Percentiles rank a stretch among this genome's conserved stretches.
Evolutionary conservation across 106 monocot species (phyloP).

Genomic region (Hemerocallis citrina): DNA sequence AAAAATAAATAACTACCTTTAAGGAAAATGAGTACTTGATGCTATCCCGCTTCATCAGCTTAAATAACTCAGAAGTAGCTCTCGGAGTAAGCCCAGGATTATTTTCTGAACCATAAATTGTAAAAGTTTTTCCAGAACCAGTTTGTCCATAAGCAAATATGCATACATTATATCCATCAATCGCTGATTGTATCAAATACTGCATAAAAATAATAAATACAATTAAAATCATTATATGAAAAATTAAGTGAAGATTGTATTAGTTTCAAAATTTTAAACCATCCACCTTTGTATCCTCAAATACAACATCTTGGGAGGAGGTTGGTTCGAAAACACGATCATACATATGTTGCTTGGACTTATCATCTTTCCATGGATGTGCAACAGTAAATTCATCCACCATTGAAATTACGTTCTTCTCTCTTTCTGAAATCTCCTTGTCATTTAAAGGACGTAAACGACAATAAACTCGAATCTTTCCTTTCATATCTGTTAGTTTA

Average conservation of each 20-base stretch:
- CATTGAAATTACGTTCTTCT: conserved; percentile 39
- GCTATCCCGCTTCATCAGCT: conserved; percentile 71
- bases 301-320: conserved; percentile 90
- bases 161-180: conserved; percentile 98
- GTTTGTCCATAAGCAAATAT: conserved; percentile 99
- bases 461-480: conserved; percentile 91
- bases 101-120: conserved; percentile 84
- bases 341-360: conserved; percentile 83
- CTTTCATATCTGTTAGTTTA: conserved; percentile 87
- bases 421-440: conserved; percentile 61
- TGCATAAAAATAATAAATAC: conserved; percentile 24
- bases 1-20: conserved; percentile 45
- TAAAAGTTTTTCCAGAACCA: conserved; percentile 97
- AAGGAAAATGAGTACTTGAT: conserved; percentile 87
- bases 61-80: conserved; percentile 80
- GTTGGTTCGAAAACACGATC: conserved; percentile 79
- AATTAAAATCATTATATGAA: not conserved
- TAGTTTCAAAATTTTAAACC: not conserved
- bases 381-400: conserved; percentile 90
- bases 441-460: conserved; percentile 80
- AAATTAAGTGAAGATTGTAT: not conserved
- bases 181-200: conserved; percentile 95
- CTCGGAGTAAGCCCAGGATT: conserved; percentile 86
- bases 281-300: conserved; percentile 93
- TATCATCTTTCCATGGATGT: conserved; percentile 97